Conservation (phyloP, 73 alveolate genomes). For the Stentor roeselii region DNA sequence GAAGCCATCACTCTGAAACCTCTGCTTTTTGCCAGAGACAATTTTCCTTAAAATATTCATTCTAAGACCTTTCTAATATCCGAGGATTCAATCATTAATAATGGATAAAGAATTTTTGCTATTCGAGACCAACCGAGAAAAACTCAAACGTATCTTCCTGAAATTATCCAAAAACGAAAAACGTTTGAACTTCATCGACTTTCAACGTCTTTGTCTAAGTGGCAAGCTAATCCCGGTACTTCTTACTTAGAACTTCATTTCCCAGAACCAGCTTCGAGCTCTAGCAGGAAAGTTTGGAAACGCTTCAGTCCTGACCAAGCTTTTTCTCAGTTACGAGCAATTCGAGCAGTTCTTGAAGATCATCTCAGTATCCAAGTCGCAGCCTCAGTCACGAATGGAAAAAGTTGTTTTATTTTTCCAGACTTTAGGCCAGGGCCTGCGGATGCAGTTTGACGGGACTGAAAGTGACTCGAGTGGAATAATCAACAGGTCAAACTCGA, state of each 20-base stretch:
- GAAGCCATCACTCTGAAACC: conserved; percentile 75
- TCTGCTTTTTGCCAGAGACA: conserved; percentile 76
- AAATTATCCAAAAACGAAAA: background rate
- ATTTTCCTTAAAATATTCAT: conserved; percentile 81
- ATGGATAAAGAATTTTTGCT: background rate
- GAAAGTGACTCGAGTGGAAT: background rate
- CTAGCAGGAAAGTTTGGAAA: background rate
- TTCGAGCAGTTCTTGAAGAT: background rate
- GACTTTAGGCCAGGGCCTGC: background rate
- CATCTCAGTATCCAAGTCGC: background rate
- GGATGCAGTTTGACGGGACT: background rate
- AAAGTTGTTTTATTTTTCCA: background rate
- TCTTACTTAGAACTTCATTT: background rate
- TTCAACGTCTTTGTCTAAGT: background rate
- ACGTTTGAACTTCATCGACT: conserved; percentile 4
- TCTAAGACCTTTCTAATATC: no score
- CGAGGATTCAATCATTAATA: no score
- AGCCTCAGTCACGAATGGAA: background rate
- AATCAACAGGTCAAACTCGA: background rate
- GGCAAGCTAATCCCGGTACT: background rate
- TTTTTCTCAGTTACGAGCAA: background rate
- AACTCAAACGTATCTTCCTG: background rate
- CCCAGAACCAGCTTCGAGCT: background rate
- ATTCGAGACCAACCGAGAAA: background rate
- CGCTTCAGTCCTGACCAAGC: background rate